Evolutionary conservation across 169 alveolate species (phyloP), one percentile per base, ranked within the genome.

Genomic region (Theileria luwenshuni): DNA sequence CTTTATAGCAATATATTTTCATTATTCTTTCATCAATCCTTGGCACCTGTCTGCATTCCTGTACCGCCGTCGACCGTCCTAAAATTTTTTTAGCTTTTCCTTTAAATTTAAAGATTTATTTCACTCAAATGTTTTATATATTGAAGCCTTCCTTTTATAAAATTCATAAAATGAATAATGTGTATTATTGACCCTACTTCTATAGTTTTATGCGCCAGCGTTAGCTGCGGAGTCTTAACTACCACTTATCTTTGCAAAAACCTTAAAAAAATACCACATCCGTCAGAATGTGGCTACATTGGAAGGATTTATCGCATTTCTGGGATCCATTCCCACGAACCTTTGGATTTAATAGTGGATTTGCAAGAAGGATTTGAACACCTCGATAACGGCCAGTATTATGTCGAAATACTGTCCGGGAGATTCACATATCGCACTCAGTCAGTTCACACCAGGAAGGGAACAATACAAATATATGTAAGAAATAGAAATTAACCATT

Each of bases 271-370:
- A 35, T 81, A 27, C 89, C 89, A 27, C 89, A 81, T 35, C 84
- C 85, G 30, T 81, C 89, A 17, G 89, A 81, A 74, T 74, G 84
- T 32, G 83, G 89, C 3, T 81, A 74, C 42, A 81, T 81, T 2
- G 89, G 89, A 17, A 51, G 62, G 52, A 30, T 72, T 5, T 81
- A 73, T 67, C 84, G 85, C 67, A 72, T 81, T 19, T 25, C 69
- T 10, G 84, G 84, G 19, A 10, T 73, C 10, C 93, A 89, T 48
- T 49, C 58, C 48, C 93, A 89, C 52, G 90, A 83, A 15, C 76
- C 90, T 7, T 74, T 89, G 33, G 92, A 89, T 30, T n/a, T 83
- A 35, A 70, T 83, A n/a, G 43, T 86, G 0, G 93, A 89, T 47
- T 43, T 89, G 25, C 87, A 83, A 32, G 86, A 86, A n/a, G 86